phyloP scores from a whole-genome alignment of 2,329 filamentous ascomycete species.

The Aspergillus floridensis region DNA sequence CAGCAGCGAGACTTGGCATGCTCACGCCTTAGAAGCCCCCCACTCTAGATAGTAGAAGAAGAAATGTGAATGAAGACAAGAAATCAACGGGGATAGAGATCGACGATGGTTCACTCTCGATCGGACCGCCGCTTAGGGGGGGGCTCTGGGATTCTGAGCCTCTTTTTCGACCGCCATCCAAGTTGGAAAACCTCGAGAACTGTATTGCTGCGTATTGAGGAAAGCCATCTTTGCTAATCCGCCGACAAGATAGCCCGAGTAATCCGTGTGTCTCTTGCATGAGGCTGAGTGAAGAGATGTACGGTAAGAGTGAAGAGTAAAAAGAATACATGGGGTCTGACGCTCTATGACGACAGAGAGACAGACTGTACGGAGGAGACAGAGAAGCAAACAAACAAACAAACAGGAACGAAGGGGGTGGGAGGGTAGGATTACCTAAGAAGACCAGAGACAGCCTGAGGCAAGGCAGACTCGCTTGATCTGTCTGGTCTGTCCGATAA shows the following conservation, averaged over 20 bases:
- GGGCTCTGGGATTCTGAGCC: neutral
- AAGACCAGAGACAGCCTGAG: neutral
- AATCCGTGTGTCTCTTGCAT: neutral
- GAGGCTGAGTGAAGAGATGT: neutral
- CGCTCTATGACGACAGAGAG: neutral
- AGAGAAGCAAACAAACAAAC: too few relatives aligned
- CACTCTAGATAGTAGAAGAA: neutral
- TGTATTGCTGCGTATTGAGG: too few relatives aligned
- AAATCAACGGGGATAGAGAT: neutral
- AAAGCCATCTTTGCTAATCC: neutral
- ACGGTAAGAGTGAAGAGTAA: neutral
- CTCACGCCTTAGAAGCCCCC: neutral
- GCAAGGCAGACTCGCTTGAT: constrained; percentile 1
- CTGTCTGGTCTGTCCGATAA: neutral
- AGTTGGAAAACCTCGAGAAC: neutral
- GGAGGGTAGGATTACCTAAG: neutral
- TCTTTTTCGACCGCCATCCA: neutral
- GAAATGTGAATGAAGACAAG: neutral
- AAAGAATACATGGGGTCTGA: neutral
- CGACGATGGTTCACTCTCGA: neutral
- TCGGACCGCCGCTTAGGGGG: neutral
- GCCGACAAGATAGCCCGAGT: neutral
- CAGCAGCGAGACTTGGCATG: neutral
- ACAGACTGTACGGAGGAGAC: too few relatives aligned
- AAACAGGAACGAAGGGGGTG: too few relatives aligned